phyloP scores from a whole-genome alignment of 1,284 basidiomycete genomes.

The Trametes sp. region DNA sequence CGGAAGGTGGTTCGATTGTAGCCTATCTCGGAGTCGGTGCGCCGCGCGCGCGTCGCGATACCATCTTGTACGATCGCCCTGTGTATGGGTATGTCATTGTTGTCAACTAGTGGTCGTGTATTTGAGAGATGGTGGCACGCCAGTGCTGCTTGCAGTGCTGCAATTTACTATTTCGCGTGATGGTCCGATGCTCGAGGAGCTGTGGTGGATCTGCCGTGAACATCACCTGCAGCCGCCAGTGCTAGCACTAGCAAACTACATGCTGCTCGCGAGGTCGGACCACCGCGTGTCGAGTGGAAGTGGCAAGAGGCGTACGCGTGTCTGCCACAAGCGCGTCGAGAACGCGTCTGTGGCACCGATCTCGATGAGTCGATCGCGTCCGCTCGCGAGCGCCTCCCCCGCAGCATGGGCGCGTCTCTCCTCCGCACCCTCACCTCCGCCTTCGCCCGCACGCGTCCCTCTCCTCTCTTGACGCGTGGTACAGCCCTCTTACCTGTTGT shows the following conservation, averaged over 20 bases:
- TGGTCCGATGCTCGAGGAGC: background rate
- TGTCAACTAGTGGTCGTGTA: background rate
- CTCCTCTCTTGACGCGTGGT: background rate
- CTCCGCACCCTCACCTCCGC: constrained; percentile 8
- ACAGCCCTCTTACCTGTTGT: background rate
- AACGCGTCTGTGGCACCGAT: constrained; percentile 36
- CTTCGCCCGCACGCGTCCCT: background rate
- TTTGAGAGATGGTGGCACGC: background rate
- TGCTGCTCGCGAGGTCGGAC: no score
- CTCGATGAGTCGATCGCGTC: constrained; percentile 28
- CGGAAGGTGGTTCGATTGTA: constrained; percentile 22
- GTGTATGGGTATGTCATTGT: no score
- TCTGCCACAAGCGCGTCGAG: background rate
- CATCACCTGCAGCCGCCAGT: no score
- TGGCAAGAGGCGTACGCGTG: no score
- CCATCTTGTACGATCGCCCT: constrained; percentile 24
- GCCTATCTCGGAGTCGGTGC: background rate
- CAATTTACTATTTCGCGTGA: background rate
- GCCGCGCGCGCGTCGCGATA: background rate
- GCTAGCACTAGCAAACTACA: no score
- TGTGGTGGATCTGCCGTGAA: background rate
- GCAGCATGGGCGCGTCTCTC: constrained; percentile 24
- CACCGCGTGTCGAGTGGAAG: no score
- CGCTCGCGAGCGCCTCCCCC: background rate
- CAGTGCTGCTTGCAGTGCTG: no score